Evolutionary conservation across 192 early-diverging fungal species (phyloP).

Genomic region (Coemansia sp.): DNA sequence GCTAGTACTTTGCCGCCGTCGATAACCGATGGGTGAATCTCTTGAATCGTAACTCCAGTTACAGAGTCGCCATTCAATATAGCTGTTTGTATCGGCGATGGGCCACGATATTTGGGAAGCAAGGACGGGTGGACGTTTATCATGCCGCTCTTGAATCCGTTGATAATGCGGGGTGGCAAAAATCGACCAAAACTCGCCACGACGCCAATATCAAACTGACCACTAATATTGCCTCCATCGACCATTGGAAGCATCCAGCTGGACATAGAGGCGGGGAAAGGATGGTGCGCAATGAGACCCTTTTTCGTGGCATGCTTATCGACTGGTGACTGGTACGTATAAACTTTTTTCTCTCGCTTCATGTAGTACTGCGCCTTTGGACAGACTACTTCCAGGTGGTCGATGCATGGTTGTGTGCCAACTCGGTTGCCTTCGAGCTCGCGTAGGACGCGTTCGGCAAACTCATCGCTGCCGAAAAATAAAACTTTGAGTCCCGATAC

Average conservation of each 20-base stretch:
- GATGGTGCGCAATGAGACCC: constrained; percentile 6
- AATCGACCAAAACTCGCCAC: constrained; percentile 97
- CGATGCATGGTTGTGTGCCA: constrained; percentile 28
- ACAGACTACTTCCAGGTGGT: constrained; percentile 25
- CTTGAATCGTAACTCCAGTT: constrained; percentile 87
- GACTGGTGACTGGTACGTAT: constrained; percentile 19
- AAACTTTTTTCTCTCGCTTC: constrained; percentile 15
- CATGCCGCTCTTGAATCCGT: constrained; percentile 65
- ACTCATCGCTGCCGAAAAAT: constrained; percentile 90
- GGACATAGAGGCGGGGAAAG: background rate
- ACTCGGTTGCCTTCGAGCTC: constrained; percentile 58
- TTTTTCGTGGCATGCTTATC: constrained; percentile 13
- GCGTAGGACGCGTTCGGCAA: constrained; percentile 66
- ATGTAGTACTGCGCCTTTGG: constrained; percentile 12
- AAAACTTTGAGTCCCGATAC: constrained; percentile 56
- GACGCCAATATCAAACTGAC: constrained; percentile 77
- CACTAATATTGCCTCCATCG: background rate
- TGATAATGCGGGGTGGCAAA: constrained; percentile 73
- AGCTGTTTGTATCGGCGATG: constrained; percentile 86
- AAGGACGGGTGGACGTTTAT: constrained; percentile 96
- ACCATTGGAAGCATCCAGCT: constrained; percentile 19
- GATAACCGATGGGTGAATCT: constrained; percentile 74
- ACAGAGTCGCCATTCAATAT: constrained; percentile 74
- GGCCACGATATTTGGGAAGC: constrained; percentile 90
- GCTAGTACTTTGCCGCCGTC: constrained; percentile 85